Evolutionary conservation across 257 asterid genomes (phyloP).

Genomic region (Solanum lycopersicoides): DNA sequence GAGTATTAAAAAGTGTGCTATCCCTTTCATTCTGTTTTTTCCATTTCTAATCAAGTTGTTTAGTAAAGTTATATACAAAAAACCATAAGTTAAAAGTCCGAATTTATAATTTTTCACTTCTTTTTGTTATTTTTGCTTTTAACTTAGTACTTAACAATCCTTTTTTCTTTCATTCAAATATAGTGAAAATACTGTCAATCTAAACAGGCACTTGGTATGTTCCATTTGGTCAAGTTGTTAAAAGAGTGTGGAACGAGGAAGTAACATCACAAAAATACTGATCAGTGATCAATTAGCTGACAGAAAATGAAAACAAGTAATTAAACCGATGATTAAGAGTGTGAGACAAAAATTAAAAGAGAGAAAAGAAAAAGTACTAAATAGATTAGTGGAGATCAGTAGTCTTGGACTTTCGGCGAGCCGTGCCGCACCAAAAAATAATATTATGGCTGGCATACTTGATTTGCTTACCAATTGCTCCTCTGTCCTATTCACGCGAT

Average conservation of each 20-base stretch:
- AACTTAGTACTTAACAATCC: neutral
- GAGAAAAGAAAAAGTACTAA: neutral
- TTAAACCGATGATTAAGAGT: neutral
- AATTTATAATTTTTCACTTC: too few relatives aligned
- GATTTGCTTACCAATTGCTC: too few relatives aligned
- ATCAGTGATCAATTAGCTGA: neutral
- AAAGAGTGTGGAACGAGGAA: neutral
- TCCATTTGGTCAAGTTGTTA: neutral
- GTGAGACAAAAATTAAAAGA: neutral
- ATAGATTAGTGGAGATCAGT: neutral
- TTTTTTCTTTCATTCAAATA: too few relatives aligned
- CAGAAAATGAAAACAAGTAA: neutral
- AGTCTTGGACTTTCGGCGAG: conserved; percentile 18
- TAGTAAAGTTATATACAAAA: neutral
- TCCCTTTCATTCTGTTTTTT: neutral
- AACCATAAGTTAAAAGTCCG: too few relatives aligned
- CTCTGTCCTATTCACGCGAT: too few relatives aligned
- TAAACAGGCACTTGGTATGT: too few relatives aligned
- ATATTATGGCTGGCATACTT: neutral
- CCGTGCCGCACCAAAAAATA: conserved; percentile 28
- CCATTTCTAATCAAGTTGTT: neutral
- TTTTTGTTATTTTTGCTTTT: too few relatives aligned
- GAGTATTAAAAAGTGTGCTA: neutral
- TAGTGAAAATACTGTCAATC: neutral
- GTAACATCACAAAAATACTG: neutral